phyloP scores from a whole-genome alignment of 352 stramenopile genomes.

The Phytophthora meadii region DNA sequence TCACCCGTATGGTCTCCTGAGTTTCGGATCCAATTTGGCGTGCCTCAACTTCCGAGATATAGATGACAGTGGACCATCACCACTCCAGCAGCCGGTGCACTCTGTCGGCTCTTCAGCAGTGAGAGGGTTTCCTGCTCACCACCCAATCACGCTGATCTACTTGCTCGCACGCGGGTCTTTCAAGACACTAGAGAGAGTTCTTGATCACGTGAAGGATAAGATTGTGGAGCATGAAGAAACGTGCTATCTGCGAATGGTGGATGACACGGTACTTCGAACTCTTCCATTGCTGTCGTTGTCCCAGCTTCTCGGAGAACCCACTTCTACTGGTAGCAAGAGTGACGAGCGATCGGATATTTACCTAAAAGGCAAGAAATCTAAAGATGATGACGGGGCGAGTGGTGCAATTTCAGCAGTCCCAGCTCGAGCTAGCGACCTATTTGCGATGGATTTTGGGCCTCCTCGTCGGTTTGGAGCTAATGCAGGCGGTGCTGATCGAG shows the following conservation, averaged over 20 bases:
- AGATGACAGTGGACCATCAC: slow-evolving; percentile 26
- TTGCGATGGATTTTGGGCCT: slow-evolving; percentile 66
- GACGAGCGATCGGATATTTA: slow-evolving; percentile 61
- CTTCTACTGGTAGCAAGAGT: slow-evolving; percentile 18
- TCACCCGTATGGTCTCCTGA: slow-evolving; percentile 61
- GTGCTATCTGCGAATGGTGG: slow-evolving; percentile 80
- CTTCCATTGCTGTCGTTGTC: slow-evolving; percentile 66
- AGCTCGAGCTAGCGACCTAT: slow-evolving; percentile 76
- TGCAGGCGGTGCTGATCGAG: slow-evolving; percentile 42
- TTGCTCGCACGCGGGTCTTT: slow-evolving; percentile 76
- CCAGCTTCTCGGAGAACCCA: slow-evolving; percentile 45
- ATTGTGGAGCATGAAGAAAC: slow-evolving; percentile 78
- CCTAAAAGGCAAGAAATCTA: slow-evolving; percentile 42
- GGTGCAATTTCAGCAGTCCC: slow-evolving; percentile 21
- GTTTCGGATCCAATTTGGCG: slow-evolving; percentile 57
- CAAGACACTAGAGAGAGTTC: slow-evolving; percentile 54
- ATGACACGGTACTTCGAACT: slow-evolving; percentile 51
- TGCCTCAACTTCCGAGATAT: slow-evolving; percentile 69
- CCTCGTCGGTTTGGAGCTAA: slow-evolving; percentile 35
- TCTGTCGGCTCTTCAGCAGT: slow-evolving; percentile 9
- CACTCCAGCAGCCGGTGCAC: slow-evolving; percentile 8
- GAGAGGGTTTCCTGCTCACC: slow-evolving; percentile 44
- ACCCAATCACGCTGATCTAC: slow-evolving; percentile 76
- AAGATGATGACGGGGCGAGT: slow-evolving; percentile 1
- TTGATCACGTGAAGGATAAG: slow-evolving; percentile 62